Evolutionary conservation across 2,329 filamentous ascomycete species (phyloP), one percentile per base, ranked within the genome.

Genomic region (Pseudohalonectria lignicola): DNA sequence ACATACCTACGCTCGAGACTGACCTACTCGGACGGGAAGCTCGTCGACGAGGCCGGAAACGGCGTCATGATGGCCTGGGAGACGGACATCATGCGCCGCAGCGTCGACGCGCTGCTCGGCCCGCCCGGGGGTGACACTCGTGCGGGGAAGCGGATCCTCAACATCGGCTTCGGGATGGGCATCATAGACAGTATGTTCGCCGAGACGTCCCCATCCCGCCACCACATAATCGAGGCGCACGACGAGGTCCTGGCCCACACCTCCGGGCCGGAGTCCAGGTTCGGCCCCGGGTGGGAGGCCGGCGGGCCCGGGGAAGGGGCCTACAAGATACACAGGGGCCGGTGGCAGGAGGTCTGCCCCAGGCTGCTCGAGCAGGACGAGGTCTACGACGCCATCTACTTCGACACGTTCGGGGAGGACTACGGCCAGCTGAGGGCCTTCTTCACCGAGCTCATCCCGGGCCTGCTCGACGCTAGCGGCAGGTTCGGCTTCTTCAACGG

Each of bases 41-140:
- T 92, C 3, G 69, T 92, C 6, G 85, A 92, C 53, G 69, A 75
- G 4, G 74, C 78, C 45, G 71, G 77, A 44, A 94, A 94, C 55
- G 86, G 84, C 37, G 84, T 94, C 33, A 94, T 94, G 86, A 94
- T 94, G 86, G 73, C 79, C 29, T 94, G 86, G 86, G 86, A 94
- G 59, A 82, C 79, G 2, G 76, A 79, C 46, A 92, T 94, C 49
- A 94, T 94, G 86, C 73, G 74, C 42, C 71, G 74, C 36, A 86
- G 82, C 39, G 85, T 86, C 33, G 71, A 79, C 44, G 71, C 75
- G 12, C 65, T 93, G 1, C 66, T 79, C 5, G 64, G 65, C 0
- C 30, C 25, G 10, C 55, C 57, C 0, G 23, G 23, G 12, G 23
- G 23, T 8, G n/a, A n/a, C n/a, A n/a, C n/a, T n/a, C n/a, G n/a